Evolutionary conservation across 768 basidiomycete species (phyloP).

Genomic region (Atractiella rhizophila): DNA sequence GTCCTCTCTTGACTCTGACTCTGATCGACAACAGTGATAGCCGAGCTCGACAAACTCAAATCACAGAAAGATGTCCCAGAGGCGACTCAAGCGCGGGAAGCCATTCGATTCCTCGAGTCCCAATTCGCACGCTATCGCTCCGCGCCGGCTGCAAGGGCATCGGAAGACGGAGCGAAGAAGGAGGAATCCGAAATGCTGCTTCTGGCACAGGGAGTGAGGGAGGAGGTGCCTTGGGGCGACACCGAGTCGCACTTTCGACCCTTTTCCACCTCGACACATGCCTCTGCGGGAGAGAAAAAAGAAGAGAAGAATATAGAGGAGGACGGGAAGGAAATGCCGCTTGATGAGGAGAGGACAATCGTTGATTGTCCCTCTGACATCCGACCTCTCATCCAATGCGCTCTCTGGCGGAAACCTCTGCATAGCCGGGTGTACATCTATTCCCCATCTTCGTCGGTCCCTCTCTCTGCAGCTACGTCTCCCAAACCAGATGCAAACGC

Average conservation of each 20-base stretch:
- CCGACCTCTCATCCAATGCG: too few species aligned
- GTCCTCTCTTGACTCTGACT: not conserved
- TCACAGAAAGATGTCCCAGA: slow-evolving; percentile 3
- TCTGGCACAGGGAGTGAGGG: not conserved
- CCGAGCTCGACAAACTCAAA: slow-evolving; percentile 12
- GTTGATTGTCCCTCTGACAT: too few species aligned
- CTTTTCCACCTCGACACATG: too few species aligned
- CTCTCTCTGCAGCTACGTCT: too few species aligned
- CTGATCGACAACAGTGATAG: slow-evolving; percentile 1
- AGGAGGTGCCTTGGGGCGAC: slow-evolving; percentile 7
- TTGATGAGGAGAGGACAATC: too few species aligned
- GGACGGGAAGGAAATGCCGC: too few species aligned
- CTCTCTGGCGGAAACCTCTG: too few species aligned
- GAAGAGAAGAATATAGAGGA: too few species aligned
- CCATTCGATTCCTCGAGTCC: slow-evolving; percentile 10
- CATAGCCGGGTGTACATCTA: too few species aligned
- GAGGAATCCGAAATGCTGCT: slow-evolving; percentile 1
- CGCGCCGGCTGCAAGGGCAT: not conserved
- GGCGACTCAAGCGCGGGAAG: slow-evolving; percentile 6
- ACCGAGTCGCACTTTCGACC: slow-evolving; percentile 3
- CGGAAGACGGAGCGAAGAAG: not conserved
- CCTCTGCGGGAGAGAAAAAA: too few species aligned
- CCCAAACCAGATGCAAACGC: too few species aligned
- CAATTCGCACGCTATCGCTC: slow-evolving; percentile 9
- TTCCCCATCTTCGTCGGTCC: too few species aligned